Conservation (phyloP, 1,284 basidiomycete genomes). For the Fomitiporia mediterranea region DNA sequence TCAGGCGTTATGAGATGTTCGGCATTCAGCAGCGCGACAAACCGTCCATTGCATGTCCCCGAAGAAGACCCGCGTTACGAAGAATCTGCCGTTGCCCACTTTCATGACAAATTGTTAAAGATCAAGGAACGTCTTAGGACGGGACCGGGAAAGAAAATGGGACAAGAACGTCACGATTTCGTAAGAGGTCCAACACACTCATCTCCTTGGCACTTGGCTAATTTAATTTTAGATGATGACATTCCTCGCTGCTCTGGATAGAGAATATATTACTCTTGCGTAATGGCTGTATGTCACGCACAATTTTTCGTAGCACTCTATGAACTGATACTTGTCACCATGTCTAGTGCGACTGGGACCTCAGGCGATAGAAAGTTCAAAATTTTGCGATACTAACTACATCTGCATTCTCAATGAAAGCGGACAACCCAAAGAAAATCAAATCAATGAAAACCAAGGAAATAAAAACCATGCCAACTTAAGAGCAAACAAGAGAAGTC, state of each 20-base stretch:
- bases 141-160: slow-evolving; percentile 58
- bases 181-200: slow-evolving; percentile 39
- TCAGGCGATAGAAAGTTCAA: too few relatives aligned
- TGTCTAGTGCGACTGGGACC: too few relatives aligned
- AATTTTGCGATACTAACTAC: slow-evolving; percentile 12
- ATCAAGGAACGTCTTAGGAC: slow-evolving; percentile 79
- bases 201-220: neutral
- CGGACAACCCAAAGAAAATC: neutral
- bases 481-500: too few relatives aligned
- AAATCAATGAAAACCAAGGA: neutral
- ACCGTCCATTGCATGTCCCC: slow-evolving; percentile 66
- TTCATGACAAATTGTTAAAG: slow-evolving; percentile 81
- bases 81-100: slow-evolving; percentile 74
- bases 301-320: too few relatives aligned
- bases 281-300: neutral
- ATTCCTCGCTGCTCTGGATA: slow-evolving; percentile 39
- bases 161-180: slow-evolving; percentile 66
- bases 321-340: too few relatives aligned
- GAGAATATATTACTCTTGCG: slow-evolving; percentile 35
- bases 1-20: slow-evolving; percentile 84
- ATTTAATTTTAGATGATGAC: slow-evolving; percentile 5
- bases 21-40: slow-evolving; percentile 70
- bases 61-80: slow-evolving; percentile 42
- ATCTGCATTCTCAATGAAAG: too few relatives aligned
- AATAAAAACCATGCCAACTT: neutral